phyloP scores from a whole-genome alignment of 2,329 filamentous ascomycete genomes.

The Ophiostoma sp. region DNA sequence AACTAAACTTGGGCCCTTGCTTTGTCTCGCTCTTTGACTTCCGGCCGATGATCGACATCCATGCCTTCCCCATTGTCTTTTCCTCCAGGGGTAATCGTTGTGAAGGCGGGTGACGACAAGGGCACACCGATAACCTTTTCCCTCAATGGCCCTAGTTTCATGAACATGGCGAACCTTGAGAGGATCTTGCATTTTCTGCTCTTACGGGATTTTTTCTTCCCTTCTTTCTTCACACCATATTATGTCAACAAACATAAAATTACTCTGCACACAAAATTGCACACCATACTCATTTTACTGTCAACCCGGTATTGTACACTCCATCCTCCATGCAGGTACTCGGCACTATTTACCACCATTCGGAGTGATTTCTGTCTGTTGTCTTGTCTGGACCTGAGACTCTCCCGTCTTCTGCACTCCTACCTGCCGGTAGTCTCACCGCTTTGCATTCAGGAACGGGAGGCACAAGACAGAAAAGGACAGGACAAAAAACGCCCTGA shows the following conservation, averaged over 20 bases:
- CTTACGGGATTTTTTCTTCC: too few relatives aligned
- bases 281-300: background rate
- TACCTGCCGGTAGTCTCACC: conserved; percentile 12
- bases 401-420: background rate
- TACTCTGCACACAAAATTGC: background rate
- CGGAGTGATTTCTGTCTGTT: background rate
- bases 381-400: background rate
- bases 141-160: background rate
- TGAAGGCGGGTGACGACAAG: background rate
- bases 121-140: background rate
- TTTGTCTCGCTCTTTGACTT: background rate
- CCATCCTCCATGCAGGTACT: background rate
- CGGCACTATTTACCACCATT: background rate
- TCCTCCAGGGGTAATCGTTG: conserved; percentile 8
- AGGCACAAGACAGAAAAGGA: background rate
- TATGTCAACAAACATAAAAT: background rate
- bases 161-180: background rate
- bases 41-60: background rate
- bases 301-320: background rate
- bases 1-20: background rate
- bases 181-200: background rate
- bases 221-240: too few relatives aligned
- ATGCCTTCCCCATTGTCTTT: background rate
- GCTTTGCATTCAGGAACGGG: background rate
- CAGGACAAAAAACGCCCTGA: background rate